Percentiles rank a stretch among this genome's conserved stretches.
phyloP scores from a whole-genome alignment of 1,284 basidiomycete genomes.

The Mycena citricolor region DNA sequence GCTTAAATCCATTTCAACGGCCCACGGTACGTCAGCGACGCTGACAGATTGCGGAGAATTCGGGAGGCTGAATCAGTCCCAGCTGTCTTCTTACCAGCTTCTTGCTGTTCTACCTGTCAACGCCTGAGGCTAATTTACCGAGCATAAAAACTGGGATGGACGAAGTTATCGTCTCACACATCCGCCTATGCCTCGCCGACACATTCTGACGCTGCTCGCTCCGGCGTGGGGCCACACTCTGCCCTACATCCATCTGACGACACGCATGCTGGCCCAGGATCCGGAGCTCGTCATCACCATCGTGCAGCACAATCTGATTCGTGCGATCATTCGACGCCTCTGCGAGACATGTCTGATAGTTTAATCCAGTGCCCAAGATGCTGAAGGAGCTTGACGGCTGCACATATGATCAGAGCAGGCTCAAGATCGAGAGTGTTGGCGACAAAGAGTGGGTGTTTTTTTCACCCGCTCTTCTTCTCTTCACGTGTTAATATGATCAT shows the following conservation, averaged over 20 bases:
- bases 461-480: not conserved
- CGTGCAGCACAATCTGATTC: slow-evolving; percentile 7
- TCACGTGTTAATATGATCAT: not conserved
- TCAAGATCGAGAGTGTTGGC: slow-evolving; percentile 3
- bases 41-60: no score
- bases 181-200: no score
- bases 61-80: no score
- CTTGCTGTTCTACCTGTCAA: no score
- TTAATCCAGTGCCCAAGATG: slow-evolving; percentile 7
- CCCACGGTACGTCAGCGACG: no score
- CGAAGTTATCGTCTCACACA: no score
- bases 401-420: slow-evolving; percentile 2
- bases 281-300: slow-evolving; percentile 4
- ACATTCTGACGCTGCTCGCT: slow-evolving; percentile 6
- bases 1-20: no score
- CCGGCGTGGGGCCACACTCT: slow-evolving; percentile 6
- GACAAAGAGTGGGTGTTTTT: slow-evolving; percentile 5
- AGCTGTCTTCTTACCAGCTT: no score
- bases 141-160: no score
- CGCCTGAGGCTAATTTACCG: no score
- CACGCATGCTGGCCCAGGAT: slow-evolving; percentile 3
- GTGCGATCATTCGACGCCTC: not conserved
- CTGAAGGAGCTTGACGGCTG: slow-evolving; percentile 4
- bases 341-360: no score
- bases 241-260: slow-evolving; percentile 5